Conservation (phyloP, 1,284 basidiomycete genomes). For the Ustilago vetiveriae region DNA sequence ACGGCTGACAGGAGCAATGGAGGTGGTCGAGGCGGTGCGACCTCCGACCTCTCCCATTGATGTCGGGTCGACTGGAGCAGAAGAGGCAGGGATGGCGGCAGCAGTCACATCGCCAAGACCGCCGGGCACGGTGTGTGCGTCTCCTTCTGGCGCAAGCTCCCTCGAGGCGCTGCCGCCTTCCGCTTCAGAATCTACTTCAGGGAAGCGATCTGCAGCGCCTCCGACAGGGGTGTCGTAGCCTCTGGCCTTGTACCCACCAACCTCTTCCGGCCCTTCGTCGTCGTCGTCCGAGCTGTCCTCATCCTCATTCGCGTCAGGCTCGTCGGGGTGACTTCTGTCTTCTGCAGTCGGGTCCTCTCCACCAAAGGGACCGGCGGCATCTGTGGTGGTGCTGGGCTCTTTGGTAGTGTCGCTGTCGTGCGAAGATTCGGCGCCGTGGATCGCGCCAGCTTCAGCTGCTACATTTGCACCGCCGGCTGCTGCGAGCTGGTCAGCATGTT, state of each 20-base stretch:
- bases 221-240: conserved; percentile 16
- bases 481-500: conserved; percentile 12
- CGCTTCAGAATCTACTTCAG: conserved; percentile 13
- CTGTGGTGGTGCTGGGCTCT: conserved; percentile 4
- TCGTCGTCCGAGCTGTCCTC: conserved; percentile 57
- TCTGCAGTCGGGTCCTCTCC: background rate
- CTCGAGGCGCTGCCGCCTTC: conserved; percentile 1
- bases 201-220: conserved; percentile 39
- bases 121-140: conserved; percentile 28
- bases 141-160: conserved; percentile 9
- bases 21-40: conserved; percentile 37
- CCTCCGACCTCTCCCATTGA: conserved; percentile 33
- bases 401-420: conserved; percentile 4
- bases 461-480: conserved; percentile 18
- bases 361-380: conserved; percentile 33
- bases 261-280: conserved; percentile 57
- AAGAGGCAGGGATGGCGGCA: conserved; percentile 6
- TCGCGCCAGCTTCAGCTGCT: conserved; percentile 13
- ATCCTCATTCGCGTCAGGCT: conserved; percentile 44
- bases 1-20: conserved; percentile 40
- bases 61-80: conserved; percentile 33
- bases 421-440: conserved; percentile 15
- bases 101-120: conserved; percentile 35
- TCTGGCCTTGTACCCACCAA: conserved; percentile 38
- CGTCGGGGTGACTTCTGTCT: conserved; percentile 48